Conservation (phyloP, 805 yeast genomes). For the Ogataea siamensis region DNA sequence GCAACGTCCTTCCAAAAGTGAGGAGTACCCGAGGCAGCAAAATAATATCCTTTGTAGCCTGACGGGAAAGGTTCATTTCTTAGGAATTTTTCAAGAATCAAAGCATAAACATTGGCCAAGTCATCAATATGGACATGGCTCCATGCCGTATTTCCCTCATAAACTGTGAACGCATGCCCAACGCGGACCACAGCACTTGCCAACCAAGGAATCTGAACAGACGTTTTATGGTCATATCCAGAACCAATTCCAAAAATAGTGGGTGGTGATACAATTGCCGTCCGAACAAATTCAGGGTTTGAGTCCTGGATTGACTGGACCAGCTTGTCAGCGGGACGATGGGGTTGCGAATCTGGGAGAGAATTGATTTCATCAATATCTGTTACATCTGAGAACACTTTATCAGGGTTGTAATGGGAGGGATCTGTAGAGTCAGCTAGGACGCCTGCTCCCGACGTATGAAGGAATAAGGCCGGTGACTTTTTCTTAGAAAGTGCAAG, state of each 20-base stretch:
- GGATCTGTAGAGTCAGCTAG: slow-evolving; percentile 48
- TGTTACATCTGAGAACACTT: slow-evolving; percentile 40
- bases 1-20: slow-evolving; percentile 31
- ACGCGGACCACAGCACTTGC: slow-evolving; percentile 20
- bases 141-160: slow-evolving; percentile 36
- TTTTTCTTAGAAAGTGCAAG: slow-evolving; percentile 14
- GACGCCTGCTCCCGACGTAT: slow-evolving; percentile 38
- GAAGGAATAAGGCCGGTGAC: slow-evolving; percentile 31
- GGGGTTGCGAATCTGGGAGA: slow-evolving; percentile 32
- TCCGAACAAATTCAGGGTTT: slow-evolving; percentile 31
- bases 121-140: slow-evolving; percentile 37
- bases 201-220: slow-evolving; percentile 35
- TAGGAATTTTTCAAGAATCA: slow-evolving; percentile 28
- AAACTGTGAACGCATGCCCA: slow-evolving; percentile 29
- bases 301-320: slow-evolving; percentile 30
- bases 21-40: slow-evolving; percentile 30
- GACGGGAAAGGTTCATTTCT: slow-evolving; percentile 27
- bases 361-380: slow-evolving; percentile 31
- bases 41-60: slow-evolving; percentile 37
- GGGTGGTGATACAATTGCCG: slow-evolving; percentile 36
- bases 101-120: slow-evolving; percentile 32
- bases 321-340: slow-evolving; percentile 34
- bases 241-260: slow-evolving; percentile 35
- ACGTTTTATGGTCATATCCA: slow-evolving; percentile 32
- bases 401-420: slow-evolving; percentile 43